Base-by-base conservation (phyloP, 202 grass and related monocot genomes). In the Schoenoplectus triqueter region DNA sequence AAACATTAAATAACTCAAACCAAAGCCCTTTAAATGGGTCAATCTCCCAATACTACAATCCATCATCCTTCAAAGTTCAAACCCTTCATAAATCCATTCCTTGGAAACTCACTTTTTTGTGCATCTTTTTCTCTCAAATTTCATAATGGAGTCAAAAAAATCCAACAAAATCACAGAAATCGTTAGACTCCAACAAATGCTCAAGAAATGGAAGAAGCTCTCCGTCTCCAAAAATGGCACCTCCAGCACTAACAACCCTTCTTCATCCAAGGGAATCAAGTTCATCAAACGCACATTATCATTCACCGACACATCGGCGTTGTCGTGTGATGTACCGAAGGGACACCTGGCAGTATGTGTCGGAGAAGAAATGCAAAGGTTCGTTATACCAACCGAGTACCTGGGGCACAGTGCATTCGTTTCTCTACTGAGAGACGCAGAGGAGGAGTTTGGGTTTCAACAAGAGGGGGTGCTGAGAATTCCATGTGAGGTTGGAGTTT, bases 371-470 rank as follows among this genome's bases (percentile, higher is more conserved):
- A 91, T 92, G 94, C 94, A 83, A 71, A 62, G 94, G 87, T 97
- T 97, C 85, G 92, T 97, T 5, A 97, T 97, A 86, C 94, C 94
- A 18, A 97, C 89, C 13, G 90, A 94, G 68, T 92, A 92, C 87
- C 83, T 97, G 50, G 90, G 93, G 68, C 94, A 94, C 85, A 64
- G 78, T 63, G 92, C 90, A 65, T 97, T 97, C 77, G 89, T 91
- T 11, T 73, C 88, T 82, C 82, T 97, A 85, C 92, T 97, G 49
- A 89, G 79, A 83, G 90, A 94, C 76, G 94, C 94, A 19, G 94
- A 97, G 86, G 94, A 97, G 85, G 94, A 97, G 87, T 97, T 97
- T 76, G 94, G 94, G 21, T 97, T 97, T 91, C 88, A 97, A 85
- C 92, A 97, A 80, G 92, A 94, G 71, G 94, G 94, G 41, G 92